phyloP scores from a whole-genome alignment of 768 basidiomycete species.

The Coprinopsis cinerea region DNA sequence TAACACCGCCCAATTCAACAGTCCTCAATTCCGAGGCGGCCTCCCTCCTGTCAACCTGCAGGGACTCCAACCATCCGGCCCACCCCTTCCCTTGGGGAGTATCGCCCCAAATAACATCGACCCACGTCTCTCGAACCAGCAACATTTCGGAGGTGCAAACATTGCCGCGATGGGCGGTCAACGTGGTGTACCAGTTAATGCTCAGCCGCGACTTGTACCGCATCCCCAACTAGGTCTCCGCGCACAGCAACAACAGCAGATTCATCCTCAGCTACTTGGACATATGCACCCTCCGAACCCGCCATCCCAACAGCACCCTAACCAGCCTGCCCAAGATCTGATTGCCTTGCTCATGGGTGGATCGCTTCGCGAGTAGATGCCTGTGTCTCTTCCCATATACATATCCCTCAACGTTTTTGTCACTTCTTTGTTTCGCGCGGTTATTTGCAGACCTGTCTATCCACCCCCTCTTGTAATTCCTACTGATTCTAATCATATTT shows the following conservation, averaged over 20 bases:
- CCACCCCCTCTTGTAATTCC: not conserved
- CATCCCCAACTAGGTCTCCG: conserved; percentile 46
- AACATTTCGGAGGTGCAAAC: conserved; percentile 31
- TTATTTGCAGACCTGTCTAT: not conserved
- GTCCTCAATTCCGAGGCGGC: conserved; percentile 48
- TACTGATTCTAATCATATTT: not conserved
- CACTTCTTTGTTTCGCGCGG: not conserved
- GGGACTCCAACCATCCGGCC: conserved; percentile 42
- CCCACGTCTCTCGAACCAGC: conserved; percentile 44
- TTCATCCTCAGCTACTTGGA: conserved; percentile 48
- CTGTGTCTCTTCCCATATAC: not conserved
- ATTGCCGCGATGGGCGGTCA: conserved; percentile 43
- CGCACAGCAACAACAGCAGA: conserved; percentile 45
- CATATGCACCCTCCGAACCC: conserved; percentile 23
- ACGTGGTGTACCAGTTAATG: conserved; percentile 28
- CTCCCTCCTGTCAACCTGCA: conserved; percentile 31
- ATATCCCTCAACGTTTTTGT: not conserved
- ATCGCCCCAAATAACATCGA: conserved; percentile 55
- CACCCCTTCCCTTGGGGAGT: conserved; percentile 44
- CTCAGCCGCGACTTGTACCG: conserved; percentile 37
- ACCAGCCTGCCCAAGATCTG: conserved; percentile 63
- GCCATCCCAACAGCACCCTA: conserved; percentile 22
- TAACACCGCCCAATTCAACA: conserved; percentile 31
- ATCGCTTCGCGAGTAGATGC: conserved; percentile 53
- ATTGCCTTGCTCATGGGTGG: conserved; percentile 84